Evolutionary conservation across 805 yeast species (phyloP), one percentile per base, ranked within the genome.

Genomic region (Ogataea methylovora): DNA sequence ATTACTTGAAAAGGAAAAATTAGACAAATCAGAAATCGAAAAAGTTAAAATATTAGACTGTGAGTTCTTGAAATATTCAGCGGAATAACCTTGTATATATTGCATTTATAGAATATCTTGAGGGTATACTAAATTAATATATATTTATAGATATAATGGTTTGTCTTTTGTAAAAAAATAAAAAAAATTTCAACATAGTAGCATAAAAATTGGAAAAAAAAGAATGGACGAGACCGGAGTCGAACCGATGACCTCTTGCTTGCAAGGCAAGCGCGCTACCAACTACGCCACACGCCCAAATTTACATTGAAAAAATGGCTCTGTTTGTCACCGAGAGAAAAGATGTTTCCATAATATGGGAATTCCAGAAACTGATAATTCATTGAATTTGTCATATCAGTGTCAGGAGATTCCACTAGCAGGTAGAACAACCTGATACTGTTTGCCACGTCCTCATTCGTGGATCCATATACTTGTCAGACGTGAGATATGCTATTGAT

Each of bases 241-340:
- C 79, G 82, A 76, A 76, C 82, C 81, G 68, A 64, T 71, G 83
- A 74, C 83, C 83, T 76, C 69, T 67, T 65, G 72, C 83, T 71
- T 76, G 82, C 82, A 73, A 75, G 76, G 82, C 76, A 68, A 66
- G 68, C 81, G 82, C 81, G 80, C 81, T 76, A 76, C 83, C 83
- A 75, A 74, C 83, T 76, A 71, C 81, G 81, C 83, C 79, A 76
- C 78, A 71, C 78, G 81, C 82, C 82, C 80, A 45, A 21, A 26
- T 26, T 8, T n/a, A n/a, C n/a, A n/a, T n/a, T n/a, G n/a, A n/a
- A n/a, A n/a, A n/a, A n/a, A n/a, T n/a, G n/a, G n/a, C n/a, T n/a
- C n/a, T n/a, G n/a, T n/a, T n/a, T n/a, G n/a, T n/a, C n/a, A n/a
- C n/a, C n/a, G n/a, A n/a, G n/a, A n/a, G n/a, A n/a, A n/a, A n/a